Evolutionary conservation across 345 rosid genomes (phyloP), one percentile per base, ranked within the genome.

Genomic region (Lumnitzera littorea): DNA sequence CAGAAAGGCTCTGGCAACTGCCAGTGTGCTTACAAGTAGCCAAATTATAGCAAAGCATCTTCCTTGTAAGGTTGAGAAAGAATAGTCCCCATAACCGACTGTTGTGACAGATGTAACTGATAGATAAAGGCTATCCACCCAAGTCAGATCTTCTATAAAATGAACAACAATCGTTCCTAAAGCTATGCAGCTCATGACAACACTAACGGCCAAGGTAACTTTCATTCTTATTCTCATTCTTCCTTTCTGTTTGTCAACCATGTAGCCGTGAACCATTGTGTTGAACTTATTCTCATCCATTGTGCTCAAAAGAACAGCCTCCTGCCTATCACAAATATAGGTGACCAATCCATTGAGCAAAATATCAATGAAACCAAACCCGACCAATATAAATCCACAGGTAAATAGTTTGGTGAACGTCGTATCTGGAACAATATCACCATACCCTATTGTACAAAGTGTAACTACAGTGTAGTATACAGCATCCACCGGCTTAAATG

Each of bases 61-160:
- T 57, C 90, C 86, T 16, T 24, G 31, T 13, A 65, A 0, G 0
- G 90, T 82, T 2, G 55, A 51, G 63, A 84, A 87, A 53, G 83
- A 70, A 10, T 55, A 80, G 70, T 87, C 88, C 15, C 95, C 90
- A 31, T 84, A 87, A 5, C 95, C 90, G 0, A 87, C 90, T 0
- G 88, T 87, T 6, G 86, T 87, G 15, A 87, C 90, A 0, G 86
- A 84, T 9, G 84, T 87, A 25, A 86, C 88, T 11, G 86, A 71
- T 17, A 84, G 73, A 65, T 84, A 82, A 48, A 87, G 65, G 53
- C 90, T 84, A 60, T 87, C 81, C 31, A 82, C 84, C 95, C 86
- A 87, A 15, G n/a, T 61, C 72, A 82, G 29, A 0, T 52, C 41
- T 67, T 84, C 90, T 46, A 87, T 41, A 62, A 69, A 73, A 62